Evolutionary conservation across 208 protist genomes (phyloP).

Genomic region (Wallacemonas sp.): DNA sequence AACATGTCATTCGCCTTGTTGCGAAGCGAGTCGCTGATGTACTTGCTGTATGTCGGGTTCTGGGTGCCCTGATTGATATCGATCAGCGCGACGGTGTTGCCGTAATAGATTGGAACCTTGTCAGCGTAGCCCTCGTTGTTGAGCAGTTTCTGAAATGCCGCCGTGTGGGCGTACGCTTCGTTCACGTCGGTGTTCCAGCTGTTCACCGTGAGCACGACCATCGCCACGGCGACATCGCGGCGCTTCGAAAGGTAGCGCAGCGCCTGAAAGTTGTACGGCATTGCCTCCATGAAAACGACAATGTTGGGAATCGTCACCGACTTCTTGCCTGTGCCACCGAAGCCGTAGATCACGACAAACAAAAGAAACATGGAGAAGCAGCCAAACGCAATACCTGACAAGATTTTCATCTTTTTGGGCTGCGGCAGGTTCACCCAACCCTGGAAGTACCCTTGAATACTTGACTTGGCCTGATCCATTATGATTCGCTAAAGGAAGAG

Average conservation of each 20-base stretch:
- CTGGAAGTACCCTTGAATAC: conserved; percentile 25
- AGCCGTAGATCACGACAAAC: conserved; percentile 73
- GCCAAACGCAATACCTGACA: conserved; percentile 48
- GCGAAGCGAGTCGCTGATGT: conserved; percentile 11
- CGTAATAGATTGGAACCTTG: conserved; percentile 51
- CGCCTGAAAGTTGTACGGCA: conserved; percentile 51
- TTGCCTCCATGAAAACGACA: conserved; percentile 73
- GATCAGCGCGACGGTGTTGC: conserved; percentile 31
- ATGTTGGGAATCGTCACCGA: conserved; percentile 22
- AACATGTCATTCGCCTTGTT: conserved; percentile 32
- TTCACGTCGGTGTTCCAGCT: conserved; percentile 42
- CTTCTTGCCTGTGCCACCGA: conserved; percentile 55
- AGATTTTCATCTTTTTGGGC: conserved; percentile 64
- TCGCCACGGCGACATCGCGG: conserved; percentile 49
- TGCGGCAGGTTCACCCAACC: conserved; percentile 58
- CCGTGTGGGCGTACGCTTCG: conserved; percentile 24
- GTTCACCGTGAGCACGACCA: conserved; percentile 61
- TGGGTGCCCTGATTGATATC: conserved; percentile 17
- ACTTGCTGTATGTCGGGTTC: conserved; percentile 7
- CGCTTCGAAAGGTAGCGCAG: conserved; percentile 72
- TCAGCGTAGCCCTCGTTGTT: conserved; percentile 38
- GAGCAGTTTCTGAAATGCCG: conserved; percentile 37
- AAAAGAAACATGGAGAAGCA: conserved; percentile 70
- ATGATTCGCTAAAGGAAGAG: neutral
- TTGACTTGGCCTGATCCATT: conserved; percentile 44